Conservation (phyloP, 768 basidiomycete species). For the Tricholoma flavovirens region DNA sequence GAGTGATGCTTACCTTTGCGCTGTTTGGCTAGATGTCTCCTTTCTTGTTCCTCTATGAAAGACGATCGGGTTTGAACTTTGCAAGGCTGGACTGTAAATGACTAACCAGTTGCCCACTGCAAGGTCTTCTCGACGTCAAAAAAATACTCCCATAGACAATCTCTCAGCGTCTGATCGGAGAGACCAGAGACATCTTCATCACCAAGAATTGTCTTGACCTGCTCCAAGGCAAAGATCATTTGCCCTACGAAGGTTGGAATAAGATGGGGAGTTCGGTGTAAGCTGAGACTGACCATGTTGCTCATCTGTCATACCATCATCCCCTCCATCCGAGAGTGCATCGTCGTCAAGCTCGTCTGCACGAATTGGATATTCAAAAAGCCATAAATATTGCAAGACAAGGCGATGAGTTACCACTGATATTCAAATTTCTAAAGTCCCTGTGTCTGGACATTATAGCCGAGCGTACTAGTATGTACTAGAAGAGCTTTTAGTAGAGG, state of each 20-base stretch:
- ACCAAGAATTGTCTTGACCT: constrained; percentile 66
- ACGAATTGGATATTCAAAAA: constrained; percentile 2
- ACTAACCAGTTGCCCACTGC: constrained; percentile 68
- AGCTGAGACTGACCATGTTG: constrained; percentile 55
- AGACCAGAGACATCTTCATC: constrained; percentile 58
- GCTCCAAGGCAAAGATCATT: constrained; percentile 66
- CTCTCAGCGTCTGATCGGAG: constrained; percentile 69
- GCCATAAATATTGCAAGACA: background rate
- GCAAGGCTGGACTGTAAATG: background rate
- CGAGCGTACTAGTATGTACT: no score
- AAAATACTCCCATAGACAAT: constrained; percentile 81
- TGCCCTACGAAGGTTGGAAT: constrained; percentile 35
- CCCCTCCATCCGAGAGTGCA: constrained; percentile 70
- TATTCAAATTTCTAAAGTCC: constrained; percentile 78
- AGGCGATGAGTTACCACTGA: constrained; percentile 45
- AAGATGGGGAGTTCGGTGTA: background rate
- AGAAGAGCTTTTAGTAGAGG: no score
- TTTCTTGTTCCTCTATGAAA: constrained; percentile 62
- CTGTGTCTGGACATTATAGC: constrained; percentile 84
- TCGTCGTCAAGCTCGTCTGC: constrained; percentile 87
- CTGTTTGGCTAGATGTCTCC: constrained; percentile 56
- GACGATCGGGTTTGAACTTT: constrained; percentile 10
- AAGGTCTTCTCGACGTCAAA: constrained; percentile 80
- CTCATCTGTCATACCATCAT: constrained; percentile 75
- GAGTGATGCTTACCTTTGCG: constrained; percentile 74